phyloP scores from a whole-genome alignment of 352 stramenopile species.

The Pilasporangium apinafurcum region DNA sequence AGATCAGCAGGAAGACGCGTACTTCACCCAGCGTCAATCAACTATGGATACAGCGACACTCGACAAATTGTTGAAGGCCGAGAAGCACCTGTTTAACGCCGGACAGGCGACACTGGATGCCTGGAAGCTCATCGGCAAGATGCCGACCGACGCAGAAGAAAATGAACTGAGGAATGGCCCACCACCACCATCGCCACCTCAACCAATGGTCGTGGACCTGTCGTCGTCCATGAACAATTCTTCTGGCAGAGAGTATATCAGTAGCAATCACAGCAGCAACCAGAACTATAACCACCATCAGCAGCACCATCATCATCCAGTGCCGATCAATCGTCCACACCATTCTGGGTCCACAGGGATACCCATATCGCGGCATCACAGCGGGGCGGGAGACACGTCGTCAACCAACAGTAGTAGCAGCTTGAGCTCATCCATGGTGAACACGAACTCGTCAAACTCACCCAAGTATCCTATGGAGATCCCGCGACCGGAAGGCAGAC shows the following conservation, averaged over 20 bases:
- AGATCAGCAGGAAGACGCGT: conserved; percentile 53
- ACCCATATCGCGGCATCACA: not conserved
- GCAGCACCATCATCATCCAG: no score
- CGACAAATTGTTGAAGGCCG: conserved; percentile 73
- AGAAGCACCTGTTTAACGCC: conserved; percentile 77
- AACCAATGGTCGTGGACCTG: not conserved
- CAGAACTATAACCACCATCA: no score
- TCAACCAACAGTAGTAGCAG: conserved; percentile 6
- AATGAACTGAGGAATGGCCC: conserved; percentile 7
- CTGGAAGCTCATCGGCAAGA: conserved; percentile 72
- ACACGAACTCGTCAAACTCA: conserved; percentile 14
- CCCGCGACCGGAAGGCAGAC: conserved; percentile 27
- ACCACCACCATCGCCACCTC: not conserved
- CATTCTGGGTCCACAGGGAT: no score
- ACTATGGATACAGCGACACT: conserved; percentile 80
- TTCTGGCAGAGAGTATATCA: no score
- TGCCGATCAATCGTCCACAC: no score
- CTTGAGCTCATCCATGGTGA: conserved; percentile 6
- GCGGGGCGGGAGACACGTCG: not conserved
- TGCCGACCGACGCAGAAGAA: conserved; percentile 20
- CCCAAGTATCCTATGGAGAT: conserved; percentile 65
- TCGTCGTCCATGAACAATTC: conserved; percentile 1
- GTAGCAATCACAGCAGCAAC: no score
- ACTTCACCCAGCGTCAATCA: conserved; percentile 56
- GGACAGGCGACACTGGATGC: conserved; percentile 76